Evolutionary conservation across 1,139 yeast genomes (phyloP), one percentile per base, ranked within the genome.

Genomic region (Insectozyma bohioensis): DNA sequence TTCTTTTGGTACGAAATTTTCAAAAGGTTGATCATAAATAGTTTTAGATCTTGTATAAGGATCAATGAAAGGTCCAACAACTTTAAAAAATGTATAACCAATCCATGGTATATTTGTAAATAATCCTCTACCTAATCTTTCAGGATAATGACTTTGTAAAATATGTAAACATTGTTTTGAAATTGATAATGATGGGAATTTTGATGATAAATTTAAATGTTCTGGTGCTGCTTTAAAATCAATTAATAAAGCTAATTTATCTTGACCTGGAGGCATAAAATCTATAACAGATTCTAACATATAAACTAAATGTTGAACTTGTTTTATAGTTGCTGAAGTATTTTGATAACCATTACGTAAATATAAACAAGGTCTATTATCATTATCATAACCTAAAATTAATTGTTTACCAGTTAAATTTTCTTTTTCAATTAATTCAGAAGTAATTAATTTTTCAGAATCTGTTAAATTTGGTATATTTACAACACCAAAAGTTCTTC

Each of bases 251-350:
- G 97, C 96, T 33, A 90, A 67, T 20, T 92, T 84, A 52, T 88
- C 97, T 58, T 90, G 97, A 6, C 97, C 97, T 1, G 88, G 77
- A 3, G 97, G 97, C 97, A 90, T 90, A 57, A 78, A 82, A 53
- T 87, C 94, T 35, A 90, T 88, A 20, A 84, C 92, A 38, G 90
- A 72, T 55, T 92, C 98, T 44, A 92, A 70, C 87, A 84, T 85
- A 63, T 72, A 92, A 6, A 92, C 97, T 49, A 92, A 67, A 56
- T 87, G 95, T 57, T 92, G 95, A 7, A 92, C 95, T 54, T 92
- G 98, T 47, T 85, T 75, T 36, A 83, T 80, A 1, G 94, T 78
- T 4, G 92, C 77, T 47, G 85, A 78, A 10, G 98, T 92, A 60
- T 92, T 92, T 56, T 92, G 97, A 53, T 94, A 78, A 11, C 97